A percentile compares a stretch with the other conserved stretches of the same genome.
phyloP scores from a whole-genome alignment of 345 rosid genomes.

The Hibiscus syriacus region DNA sequence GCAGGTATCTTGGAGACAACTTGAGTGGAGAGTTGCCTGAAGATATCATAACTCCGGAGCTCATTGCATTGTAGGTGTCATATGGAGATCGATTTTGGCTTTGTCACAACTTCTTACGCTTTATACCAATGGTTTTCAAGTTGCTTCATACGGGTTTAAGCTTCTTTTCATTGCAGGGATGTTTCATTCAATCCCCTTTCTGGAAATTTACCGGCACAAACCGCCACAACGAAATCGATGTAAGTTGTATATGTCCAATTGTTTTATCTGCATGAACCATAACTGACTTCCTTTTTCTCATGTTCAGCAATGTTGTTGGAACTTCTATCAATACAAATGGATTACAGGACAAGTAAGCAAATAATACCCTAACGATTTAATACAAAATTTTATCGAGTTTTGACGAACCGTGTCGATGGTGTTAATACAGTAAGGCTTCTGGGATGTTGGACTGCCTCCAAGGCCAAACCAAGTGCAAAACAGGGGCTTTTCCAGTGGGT shows the following conservation, averaged over 20 bases:
- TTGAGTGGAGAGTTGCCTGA: constrained; percentile 41
- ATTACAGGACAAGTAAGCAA: constrained; percentile 24
- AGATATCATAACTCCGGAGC: constrained; percentile 26
- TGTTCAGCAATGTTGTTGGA: constrained; percentile 41
- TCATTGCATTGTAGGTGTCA: constrained; percentile 35
- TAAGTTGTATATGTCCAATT: constrained; percentile 17
- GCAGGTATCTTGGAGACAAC: constrained; percentile 45
- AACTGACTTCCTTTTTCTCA: constrained; percentile 10
- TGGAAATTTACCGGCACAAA: constrained; percentile 33
- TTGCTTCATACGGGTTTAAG: not conserved
- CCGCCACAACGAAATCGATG: constrained; percentile 32
- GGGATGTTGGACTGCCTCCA: constrained; percentile 41
- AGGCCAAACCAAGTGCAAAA: constrained; percentile 28
- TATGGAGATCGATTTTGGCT: too few relatives aligned
- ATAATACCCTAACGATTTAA: not conserved
- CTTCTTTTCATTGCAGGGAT: constrained; percentile 32
- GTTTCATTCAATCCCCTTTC: constrained; percentile 51
- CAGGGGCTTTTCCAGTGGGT: constrained; percentile 36
- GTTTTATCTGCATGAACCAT: not conserved
- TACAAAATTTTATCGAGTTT: not conserved
- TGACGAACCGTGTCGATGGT: not conserved
- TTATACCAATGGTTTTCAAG: not conserved
- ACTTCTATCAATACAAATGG: constrained; percentile 32
- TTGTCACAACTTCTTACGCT: not conserved
- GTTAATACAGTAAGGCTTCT: constrained; percentile 30